Conservation (phyloP, 2,329 filamentous ascomycete species). For the Blastomyces silverae region DNA sequence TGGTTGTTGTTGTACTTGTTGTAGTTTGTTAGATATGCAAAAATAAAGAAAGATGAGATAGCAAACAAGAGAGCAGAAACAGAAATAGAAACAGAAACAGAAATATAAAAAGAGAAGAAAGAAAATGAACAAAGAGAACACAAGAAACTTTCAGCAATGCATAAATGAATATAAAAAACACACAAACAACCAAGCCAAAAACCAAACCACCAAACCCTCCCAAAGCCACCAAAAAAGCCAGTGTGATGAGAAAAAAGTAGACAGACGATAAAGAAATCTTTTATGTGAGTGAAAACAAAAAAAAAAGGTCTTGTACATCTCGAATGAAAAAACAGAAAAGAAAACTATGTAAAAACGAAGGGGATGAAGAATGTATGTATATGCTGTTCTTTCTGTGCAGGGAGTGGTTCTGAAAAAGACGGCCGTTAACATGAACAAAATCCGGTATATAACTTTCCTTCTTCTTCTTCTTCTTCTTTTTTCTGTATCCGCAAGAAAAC, state of each 20-base stretch:
- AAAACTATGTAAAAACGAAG: background rate
- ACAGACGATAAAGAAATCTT: background rate
- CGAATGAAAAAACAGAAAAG: background rate
- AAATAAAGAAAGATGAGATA: too few species aligned
- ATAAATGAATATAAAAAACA: conserved; percentile 5
- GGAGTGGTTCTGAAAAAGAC: background rate
- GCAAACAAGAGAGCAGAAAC: too few species aligned
- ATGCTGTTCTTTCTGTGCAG: background rate
- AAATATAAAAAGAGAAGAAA: background rate
- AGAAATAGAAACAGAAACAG: background rate
- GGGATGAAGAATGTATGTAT: background rate
- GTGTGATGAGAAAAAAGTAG: background rate
- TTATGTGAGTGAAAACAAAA: background rate
- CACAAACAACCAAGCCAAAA: too few species aligned
- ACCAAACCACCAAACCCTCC: conserved; percentile 5
- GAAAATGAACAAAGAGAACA: background rate
- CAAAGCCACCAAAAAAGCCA: background rate
- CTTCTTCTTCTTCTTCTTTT: background rate
- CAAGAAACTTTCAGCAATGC: conserved; percentile 10
- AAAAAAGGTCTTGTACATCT: background rate
- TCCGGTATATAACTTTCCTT: background rate
- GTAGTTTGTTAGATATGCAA: too few species aligned
- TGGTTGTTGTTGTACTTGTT: too few species aligned
- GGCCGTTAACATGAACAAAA: background rate
- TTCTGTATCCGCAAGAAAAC: background rate